Conservation (phyloP, 2,329 filamentous ascomycete species). For the Exophiala viscosa region DNA sequence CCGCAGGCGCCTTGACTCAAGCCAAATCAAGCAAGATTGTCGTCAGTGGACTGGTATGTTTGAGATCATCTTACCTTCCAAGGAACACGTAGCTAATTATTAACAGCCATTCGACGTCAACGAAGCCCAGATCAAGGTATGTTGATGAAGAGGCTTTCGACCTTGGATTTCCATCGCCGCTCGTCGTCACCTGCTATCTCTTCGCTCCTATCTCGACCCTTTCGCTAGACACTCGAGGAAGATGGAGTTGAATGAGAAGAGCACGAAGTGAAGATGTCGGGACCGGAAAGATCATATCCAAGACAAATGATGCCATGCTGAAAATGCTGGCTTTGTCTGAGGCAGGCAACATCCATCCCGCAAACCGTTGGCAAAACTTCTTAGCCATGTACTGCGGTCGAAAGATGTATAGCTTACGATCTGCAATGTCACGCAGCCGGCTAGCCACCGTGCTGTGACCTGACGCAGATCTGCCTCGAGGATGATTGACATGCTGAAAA, state of each 20-base stretch:
- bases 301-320: slow-evolving; percentile 17
- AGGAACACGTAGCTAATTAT: slow-evolving; percentile 44
- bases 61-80: neutral
- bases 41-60: slow-evolving; percentile 93
- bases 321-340: slow-evolving; percentile 20
- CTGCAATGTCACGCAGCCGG: slow-evolving; percentile 14
- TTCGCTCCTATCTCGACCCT: slow-evolving; percentile 29
- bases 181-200: slow-evolving; percentile 30
- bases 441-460: slow-evolving; percentile 22
- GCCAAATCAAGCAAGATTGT: slow-evolving; percentile 89
- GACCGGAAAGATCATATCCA: slow-evolving; percentile 17
- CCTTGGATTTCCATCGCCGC: slow-evolving; percentile 70
- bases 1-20: slow-evolving; percentile 58
- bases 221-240: slow-evolving; percentile 1
- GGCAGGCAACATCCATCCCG: slow-evolving; percentile 13
- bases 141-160: slow-evolving; percentile 77
- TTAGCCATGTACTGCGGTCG: slow-evolving; percentile 9
- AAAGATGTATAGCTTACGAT: slow-evolving; percentile 11
- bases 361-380: slow-evolving; percentile 7
- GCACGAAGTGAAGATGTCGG: slow-evolving; percentile 14
- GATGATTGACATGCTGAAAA: slow-evolving; percentile 19
- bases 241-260: slow-evolving; percentile 2
- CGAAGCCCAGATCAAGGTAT: slow-evolving; percentile 99
- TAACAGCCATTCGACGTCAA: slow-evolving; percentile 87
- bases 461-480: slow-evolving; percentile 22